Evolutionary conservation across 768 basidiomycete species (phyloP), one percentile per base, ranked within the genome.

Genomic region (Psilocybe azurescens): DNA sequence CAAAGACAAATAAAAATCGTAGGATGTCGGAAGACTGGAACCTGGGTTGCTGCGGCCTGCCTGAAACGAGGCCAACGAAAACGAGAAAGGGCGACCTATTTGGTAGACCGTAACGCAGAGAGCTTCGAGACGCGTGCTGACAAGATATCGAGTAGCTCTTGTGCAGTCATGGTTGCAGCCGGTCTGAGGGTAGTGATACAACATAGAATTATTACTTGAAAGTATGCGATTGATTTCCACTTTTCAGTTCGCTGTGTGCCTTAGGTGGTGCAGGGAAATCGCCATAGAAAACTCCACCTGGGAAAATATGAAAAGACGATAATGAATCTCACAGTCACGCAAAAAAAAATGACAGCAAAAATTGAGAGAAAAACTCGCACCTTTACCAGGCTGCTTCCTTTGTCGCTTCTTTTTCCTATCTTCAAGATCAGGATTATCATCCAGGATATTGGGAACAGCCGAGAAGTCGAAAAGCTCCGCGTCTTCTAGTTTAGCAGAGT

Each of bases 201-300:
- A 1, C 3, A 8, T 2, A 24, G 24, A n/a, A 20, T 39, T 20
- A 16, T 46, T 81, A 81, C 77, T 81, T 87, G 78, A 90, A 91
- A 18, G 89, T 89, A 76, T 80, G 77, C 41, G 89, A 88, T 75
- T 85, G 84, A 72, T 91, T 91, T 50, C 90, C 90, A 61, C 84
- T 82, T 73, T 83, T 89, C 55, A 89, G 67, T 63, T 90, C 87
- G 63, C 85, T 85, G 59, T 86, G 78, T 33, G 87, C 87, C 69
- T 82, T 85, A 0, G 89, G 90, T 20, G 88, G 85, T 20, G 84
- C 84, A 60, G 83, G 86, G 78, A 91, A 89, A 69, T 86, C 79
- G 20, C 86, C 85, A 61, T 83, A 82, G 50, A 78, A 79, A 30
- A 63, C 67, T 47, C 79, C 82, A 61, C 78, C 84, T 83, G 61